phyloP scores from a whole-genome alignment of 768 basidiomycete genomes.

The Termitomyces sp. region DNA sequence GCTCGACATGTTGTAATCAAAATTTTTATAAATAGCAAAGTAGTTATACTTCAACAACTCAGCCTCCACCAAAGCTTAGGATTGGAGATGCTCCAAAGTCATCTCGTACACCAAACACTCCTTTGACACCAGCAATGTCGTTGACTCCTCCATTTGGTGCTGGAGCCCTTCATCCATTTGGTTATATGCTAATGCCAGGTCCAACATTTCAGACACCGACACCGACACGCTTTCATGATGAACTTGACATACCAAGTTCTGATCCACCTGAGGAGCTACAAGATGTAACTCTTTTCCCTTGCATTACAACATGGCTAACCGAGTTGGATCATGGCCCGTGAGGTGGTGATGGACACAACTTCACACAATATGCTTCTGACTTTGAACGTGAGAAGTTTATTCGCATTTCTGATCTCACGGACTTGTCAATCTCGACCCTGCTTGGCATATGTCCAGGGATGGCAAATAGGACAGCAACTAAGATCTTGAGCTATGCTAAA shows the following conservation, averaged over 20 bases:
- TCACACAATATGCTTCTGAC: neutral
- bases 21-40: neutral
- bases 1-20: too few species aligned
- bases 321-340: neutral
- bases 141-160: neutral
- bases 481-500: neutral
- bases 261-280: slow-evolving; percentile 6
- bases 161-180: neutral
- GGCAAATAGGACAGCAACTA: neutral
- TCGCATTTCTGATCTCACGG: neutral
- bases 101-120: neutral
- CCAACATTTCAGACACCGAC: neutral
- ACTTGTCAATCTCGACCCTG: neutral
- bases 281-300: slow-evolving; percentile 1
- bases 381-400: neutral
- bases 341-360: neutral
- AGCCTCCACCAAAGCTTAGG: slow-evolving; percentile 1
- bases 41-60: slow-evolving; percentile 2
- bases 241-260: slow-evolving; percentile 4
- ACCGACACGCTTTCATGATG: neutral
- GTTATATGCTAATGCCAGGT: neutral
- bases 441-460: neutral
- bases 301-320: neutral
- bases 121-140: neutral
- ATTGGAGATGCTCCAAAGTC: neutral